Evolutionary conservation across 2,329 filamentous ascomycete species (phyloP).

Genomic region (Seiridium unicorne): DNA sequence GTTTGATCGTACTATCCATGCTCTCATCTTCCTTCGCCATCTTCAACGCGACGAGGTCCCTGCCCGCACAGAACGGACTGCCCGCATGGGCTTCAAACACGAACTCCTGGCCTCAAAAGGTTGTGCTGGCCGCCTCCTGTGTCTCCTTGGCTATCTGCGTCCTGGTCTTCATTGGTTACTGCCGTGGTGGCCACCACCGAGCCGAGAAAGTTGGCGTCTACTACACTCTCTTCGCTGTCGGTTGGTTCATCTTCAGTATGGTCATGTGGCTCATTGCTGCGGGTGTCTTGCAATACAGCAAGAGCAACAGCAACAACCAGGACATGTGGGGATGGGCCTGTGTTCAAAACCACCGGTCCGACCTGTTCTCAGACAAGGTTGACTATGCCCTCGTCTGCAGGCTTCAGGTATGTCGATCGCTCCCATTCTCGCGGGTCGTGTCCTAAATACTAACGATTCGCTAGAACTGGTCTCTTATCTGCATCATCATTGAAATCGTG

Average conservation of each 20-base stretch:
- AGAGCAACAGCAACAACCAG: constrained; percentile 70
- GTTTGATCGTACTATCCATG: constrained; percentile 90
- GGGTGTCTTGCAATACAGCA: constrained; percentile 76
- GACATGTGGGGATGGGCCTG: constrained; percentile 99
- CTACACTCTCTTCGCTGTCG: constrained; percentile 91
- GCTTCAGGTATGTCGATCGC: constrained; percentile 63
- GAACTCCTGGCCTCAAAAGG: constrained; percentile 83
- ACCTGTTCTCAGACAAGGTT: constrained; percentile 77
- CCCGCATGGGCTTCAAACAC: constrained; percentile 82
- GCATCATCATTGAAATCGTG: constrained; percentile 95
- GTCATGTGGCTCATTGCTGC: constrained; percentile 90
- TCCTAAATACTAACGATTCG: constrained; percentile 4
- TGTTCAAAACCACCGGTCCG: constrained; percentile 76
- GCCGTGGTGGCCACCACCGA: constrained; percentile 79
- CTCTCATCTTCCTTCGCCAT: constrained; percentile 84
- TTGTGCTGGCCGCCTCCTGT: constrained; percentile 75
- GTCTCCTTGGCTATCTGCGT: constrained; percentile 80
- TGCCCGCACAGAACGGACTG: constrained; percentile 76
- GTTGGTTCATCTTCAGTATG: constrained; percentile 91
- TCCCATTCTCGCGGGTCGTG: background rate
- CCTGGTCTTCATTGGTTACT: constrained; percentile 81
- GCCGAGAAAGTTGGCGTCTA: constrained; percentile 94
- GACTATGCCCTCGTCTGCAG: constrained; percentile 90
- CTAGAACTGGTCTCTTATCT: constrained; percentile 93
- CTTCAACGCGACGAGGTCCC: constrained; percentile 80